Conservation (phyloP, 2,329 filamentous ascomycete species). For the Colletotrichum paranaense region DNA sequence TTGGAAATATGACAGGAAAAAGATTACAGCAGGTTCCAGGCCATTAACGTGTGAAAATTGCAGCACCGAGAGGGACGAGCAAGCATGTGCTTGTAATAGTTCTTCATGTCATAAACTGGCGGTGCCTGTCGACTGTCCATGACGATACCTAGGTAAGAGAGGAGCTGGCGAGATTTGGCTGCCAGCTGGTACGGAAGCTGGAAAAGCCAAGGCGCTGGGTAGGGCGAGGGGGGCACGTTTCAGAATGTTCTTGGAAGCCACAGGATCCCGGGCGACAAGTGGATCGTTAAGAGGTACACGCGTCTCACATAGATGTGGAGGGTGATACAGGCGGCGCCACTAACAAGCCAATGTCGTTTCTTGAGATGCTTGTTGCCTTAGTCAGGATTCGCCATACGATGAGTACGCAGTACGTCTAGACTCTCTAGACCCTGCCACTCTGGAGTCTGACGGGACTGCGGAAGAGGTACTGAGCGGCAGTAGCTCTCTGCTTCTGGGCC, state of each 20-base stretch:
- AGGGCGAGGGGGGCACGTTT: constrained; percentile 25
- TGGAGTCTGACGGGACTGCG: background rate
- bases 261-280: constrained; percentile 26
- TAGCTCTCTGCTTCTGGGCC: background rate
- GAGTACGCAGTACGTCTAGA: too few relatives aligned
- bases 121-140: background rate
- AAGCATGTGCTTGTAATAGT: background rate
- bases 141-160: background rate
- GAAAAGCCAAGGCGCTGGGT: constrained; percentile 28
- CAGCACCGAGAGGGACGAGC: constrained; percentile 6
- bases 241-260: constrained; percentile 33
- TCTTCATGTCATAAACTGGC: background rate
- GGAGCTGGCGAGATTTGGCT: background rate
- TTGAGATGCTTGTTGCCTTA: background rate
- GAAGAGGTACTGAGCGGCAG: background rate
- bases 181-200: constrained; percentile 6
- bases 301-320: constrained; percentile 31
- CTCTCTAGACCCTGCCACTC: background rate
- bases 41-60: background rate
- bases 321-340: constrained; percentile 2
- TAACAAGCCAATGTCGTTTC: constrained; percentile 22
- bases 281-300: constrained; percentile 30
- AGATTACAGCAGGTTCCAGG: background rate
- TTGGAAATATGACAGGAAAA: constrained; percentile 20
- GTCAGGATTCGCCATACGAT: constrained; percentile 9